Conservation (phyloP, 352 stramenopile species). For the Elongisporangium anandrum region DNA sequence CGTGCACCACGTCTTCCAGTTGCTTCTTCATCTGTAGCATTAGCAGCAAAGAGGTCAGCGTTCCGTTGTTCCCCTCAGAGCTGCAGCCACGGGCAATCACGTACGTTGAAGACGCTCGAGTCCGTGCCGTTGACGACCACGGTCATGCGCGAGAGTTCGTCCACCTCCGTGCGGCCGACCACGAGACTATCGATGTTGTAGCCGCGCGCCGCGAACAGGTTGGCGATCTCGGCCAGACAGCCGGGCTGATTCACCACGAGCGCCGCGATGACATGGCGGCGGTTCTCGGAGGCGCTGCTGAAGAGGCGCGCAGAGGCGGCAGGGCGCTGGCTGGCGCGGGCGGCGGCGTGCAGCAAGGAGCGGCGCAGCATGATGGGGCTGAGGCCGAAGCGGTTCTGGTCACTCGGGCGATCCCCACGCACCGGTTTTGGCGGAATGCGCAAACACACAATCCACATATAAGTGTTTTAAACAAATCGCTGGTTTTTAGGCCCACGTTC, state of each 20-base stretch:
- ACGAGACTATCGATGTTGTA: constrained; percentile 89
- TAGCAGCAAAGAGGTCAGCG: constrained; percentile 5
- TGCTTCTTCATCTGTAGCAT: constrained; percentile 79
- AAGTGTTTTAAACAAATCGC: background rate
- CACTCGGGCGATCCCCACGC: background rate
- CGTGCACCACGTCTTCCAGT: constrained; percentile 83
- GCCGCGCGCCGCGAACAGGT: constrained; percentile 74
- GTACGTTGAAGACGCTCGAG: constrained; percentile 73
- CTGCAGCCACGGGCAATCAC: constrained; percentile 2
- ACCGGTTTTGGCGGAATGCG: background rate
- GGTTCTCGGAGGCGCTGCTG: constrained; percentile 34
- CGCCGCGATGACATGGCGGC: constrained; percentile 79
- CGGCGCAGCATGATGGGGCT: background rate
- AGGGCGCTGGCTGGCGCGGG: background rate
- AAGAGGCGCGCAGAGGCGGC: constrained; percentile 22
- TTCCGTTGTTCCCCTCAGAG: constrained; percentile 2
- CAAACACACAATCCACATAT: background rate
- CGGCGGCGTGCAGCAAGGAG: background rate
- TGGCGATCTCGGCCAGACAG: constrained; percentile 83
- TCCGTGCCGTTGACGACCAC: constrained; percentile 81
- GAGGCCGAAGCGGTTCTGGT: background rate
- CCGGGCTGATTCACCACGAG: constrained; percentile 83
- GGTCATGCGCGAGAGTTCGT: constrained; percentile 84
- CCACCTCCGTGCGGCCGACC: constrained; percentile 79
- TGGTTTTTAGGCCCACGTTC: background rate